These are phyloP conservation scores for Barnettozyma hawaiiensis DNA, from an alignment of 1,139 yeast genomes.

Conservation along the genomic window DNA sequence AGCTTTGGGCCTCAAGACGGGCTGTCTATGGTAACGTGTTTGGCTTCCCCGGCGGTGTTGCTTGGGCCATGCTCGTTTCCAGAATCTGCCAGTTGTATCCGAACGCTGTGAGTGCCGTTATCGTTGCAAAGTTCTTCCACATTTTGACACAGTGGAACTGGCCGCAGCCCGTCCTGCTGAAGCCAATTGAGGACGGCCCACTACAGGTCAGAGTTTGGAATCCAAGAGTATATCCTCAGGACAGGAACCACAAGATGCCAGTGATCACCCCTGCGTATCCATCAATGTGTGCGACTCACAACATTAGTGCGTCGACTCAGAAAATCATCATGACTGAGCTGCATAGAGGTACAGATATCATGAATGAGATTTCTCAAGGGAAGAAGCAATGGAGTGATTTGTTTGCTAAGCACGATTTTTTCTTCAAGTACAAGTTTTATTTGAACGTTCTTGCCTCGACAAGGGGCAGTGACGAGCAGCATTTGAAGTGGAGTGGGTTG, in stretches of 20 bases:
- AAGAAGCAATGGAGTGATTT: conserved; percentile 69
- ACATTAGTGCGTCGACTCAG: conserved; percentile 83
- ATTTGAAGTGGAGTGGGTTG: conserved; percentile 84
- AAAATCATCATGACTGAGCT: conserved; percentile 72
- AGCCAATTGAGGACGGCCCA: conserved; percentile 95
- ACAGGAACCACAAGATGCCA: conserved; percentile 91
- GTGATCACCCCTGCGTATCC: conserved; percentile 99
- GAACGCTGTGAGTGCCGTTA: conserved; percentile 88
- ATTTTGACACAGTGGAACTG: conserved; percentile 90
- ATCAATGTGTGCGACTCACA: conserved; percentile 98
- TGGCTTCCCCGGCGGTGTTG: conserved; percentile 99
- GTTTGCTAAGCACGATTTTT: conserved; percentile 74
- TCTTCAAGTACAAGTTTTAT: conserved; percentile 78
- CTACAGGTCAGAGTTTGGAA: conserved; percentile 96
- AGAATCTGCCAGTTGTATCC: conserved; percentile 95
- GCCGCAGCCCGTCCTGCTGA: conserved; percentile 96
- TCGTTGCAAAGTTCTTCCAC: conserved; percentile 80
- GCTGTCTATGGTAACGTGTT: conserved; percentile 91
- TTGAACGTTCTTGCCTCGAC: conserved; percentile 79
- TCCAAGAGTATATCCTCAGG: conserved; percentile 83
- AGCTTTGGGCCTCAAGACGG: conserved; percentile 94
- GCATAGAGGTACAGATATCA: conserved; percentile 63
- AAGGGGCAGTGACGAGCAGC: conserved; percentile 66
- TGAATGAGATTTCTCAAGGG: conserved; percentile 63
- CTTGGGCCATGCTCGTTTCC: conserved; percentile 99